Evolutionary conservation across 345 rosid genomes (phyloP).

Genomic region (Linum tenue): DNA sequence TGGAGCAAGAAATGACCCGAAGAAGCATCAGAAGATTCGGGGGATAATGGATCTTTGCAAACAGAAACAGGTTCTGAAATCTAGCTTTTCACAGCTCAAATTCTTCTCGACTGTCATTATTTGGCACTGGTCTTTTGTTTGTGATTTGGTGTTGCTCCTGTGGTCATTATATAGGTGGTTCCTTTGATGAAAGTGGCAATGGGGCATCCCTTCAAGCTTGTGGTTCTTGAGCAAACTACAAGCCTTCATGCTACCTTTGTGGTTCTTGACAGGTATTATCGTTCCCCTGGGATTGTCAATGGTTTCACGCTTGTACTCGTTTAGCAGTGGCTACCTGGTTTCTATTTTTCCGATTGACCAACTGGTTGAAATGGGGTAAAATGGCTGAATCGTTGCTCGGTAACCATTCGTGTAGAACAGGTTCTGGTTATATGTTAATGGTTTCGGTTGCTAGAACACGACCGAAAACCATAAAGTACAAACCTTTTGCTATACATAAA

Average conservation of each 20-base stretch:
- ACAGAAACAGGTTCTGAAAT: conserved; percentile 19
- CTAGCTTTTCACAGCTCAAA: no score
- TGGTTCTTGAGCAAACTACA: conserved; percentile 27
- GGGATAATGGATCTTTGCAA: conserved; percentile 21
- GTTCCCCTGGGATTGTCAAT: neutral
- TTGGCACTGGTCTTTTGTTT: neutral
- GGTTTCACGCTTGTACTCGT: neutral
- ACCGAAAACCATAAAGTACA: no score
- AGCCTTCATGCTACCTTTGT: conserved; percentile 29
- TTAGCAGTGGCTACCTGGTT: neutral
- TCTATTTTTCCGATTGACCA: no score
- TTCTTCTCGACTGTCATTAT: neutral
- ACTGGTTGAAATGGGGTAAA: no score
- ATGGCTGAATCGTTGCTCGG: no score
- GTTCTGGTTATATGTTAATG: no score
- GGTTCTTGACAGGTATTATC: conserved; percentile 24
- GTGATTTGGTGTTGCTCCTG: neutral
- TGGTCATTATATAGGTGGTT: conserved; percentile 15
- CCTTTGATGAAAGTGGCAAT: conserved; percentile 26
- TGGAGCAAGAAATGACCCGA: conserved; percentile 16
- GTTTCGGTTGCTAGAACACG: no score
- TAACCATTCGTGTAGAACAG: no score
- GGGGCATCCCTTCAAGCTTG: conserved; percentile 29
- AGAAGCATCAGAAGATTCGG: conserved; percentile 18
- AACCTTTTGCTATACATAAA: no score